Base-by-base conservation (phyloP, 306 rosid species). In the Glycine latifolia region DNA sequence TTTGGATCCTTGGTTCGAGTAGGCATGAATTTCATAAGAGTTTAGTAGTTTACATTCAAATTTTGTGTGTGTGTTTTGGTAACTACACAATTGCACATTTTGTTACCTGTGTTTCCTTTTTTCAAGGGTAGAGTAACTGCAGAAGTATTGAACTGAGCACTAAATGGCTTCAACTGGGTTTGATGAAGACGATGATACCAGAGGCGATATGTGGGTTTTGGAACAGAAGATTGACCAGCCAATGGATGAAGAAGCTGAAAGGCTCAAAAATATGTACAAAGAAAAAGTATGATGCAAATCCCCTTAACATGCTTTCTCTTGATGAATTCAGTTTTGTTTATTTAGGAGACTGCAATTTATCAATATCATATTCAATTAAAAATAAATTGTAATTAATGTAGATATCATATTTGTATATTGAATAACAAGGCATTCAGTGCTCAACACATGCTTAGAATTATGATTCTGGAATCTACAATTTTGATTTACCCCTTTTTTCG, bases 211-310 rank as follows among this genome's bases (percentile, higher is more conserved):
- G 94, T 94, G 97, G 98, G 93, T 62, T 90, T 87, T 94, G 86
- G 93, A 92, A 63, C 95, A 90, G 88, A 94, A 90, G 88, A 86
- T 94, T 15, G 98, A 94, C 75, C 93, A 94, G 74, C 89, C 98
- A 67, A 94, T 94, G 98, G 98, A 94, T 66, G 97, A 89, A 83
- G 98, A 94, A 82, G 98, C 90, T 10, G 93, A 88, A 41, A 91
- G 83, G 87, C 94, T 94, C 7, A 87, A 88, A 78, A 94, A 82
- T 80, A 91, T 92, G 98, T 94, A 89, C 90, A 94, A 88, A 76
- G 98, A 94, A 87, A 94, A 94, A 81, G 98, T 94, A 85, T 6
- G 67, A 35, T 63, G 11, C 54, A 62, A 26, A 58, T 62, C 60
- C 44, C 33, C 63, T 47, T 62, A 13, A 15, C 59, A 35, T 67